Evolutionary conservation across 495 filamentous ascomycete species (phyloP), one percentile per base, ranked within the genome.

Genomic region (Polyplosphaeria fusca): DNA sequence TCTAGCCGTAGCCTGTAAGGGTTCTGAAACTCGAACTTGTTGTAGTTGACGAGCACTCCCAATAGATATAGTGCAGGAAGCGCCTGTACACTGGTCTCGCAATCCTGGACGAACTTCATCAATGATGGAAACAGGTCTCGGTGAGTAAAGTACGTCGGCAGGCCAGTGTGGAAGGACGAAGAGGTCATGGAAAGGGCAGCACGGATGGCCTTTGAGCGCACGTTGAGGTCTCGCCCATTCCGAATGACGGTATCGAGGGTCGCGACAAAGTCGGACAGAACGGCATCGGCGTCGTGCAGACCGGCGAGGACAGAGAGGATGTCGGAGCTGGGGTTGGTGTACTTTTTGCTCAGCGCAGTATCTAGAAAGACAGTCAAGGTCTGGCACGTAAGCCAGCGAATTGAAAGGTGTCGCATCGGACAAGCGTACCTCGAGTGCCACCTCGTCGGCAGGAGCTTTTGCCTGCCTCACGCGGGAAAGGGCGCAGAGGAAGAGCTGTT

Each of bases 11-110:
- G 74, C 65, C 92, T 87, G 66, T 98, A 98, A 5, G 93, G 93
- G 61, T 98, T 98, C 71, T 95, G 93, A 53, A 94, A 89, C 73
- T 98, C 93, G 64, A 97, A 98, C 71, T 96, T 98, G 79, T 96
- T 96, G 79, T 96, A 97, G 72, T 98, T 98, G 61, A 87, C 89
- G 50, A 98, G 74, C n/a, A 96, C 74, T 5, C 92, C 94, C 4
- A 96, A 74, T 35, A 96, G 78, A 25, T 86, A 80, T 54, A 96
- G 91, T 0, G 92, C 87, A 50, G 87, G 81, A 23, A 88, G 76
- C 42, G 79, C 81, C 59, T 82, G 74, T 1, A 77, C 69, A 2
- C 78, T 71, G 45, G 76, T 77, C 30, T 91, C 86, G 11, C 82
- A 79, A 52, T 95, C 90, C 74, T 95, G 88, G 50, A 95, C 84